phyloP scores from a whole-genome alignment of 805 yeast species.

The Sungouiozyma ichnusensis region DNA sequence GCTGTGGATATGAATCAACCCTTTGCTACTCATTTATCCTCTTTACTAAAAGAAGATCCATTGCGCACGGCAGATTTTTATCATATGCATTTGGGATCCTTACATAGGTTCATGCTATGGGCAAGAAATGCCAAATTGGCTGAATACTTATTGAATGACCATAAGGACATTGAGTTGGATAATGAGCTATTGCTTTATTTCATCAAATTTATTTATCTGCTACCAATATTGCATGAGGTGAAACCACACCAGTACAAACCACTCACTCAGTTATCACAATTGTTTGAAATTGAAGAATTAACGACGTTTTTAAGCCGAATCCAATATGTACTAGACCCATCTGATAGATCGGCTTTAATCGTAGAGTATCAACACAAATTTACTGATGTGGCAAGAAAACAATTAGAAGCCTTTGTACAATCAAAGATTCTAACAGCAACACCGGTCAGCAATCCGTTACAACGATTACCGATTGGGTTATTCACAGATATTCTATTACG shows the following conservation, averaged over 20 bases:
- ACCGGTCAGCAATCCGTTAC: neutral
- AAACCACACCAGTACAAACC: conserved; percentile 20
- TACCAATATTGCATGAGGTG: conserved; percentile 33
- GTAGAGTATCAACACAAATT: conserved; percentile 26
- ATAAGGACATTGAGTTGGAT: neutral
- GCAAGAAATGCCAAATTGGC: conserved; percentile 30
- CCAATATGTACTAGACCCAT: conserved; percentile 20
- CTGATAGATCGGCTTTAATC: conserved; percentile 26
- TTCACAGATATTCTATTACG: conserved; percentile 42
- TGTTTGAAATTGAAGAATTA: conserved; percentile 31
- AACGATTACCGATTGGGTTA: conserved; percentile 4
- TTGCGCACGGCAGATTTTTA: conserved; percentile 20
- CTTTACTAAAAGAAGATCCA: conserved; percentile 20
- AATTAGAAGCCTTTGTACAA: conserved; percentile 19
- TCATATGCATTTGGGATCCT: neutral
- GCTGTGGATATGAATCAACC: conserved; percentile 60
- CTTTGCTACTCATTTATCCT: conserved; percentile 58
- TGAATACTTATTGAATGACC: conserved; percentile 10
- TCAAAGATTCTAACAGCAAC: conserved; percentile 5
- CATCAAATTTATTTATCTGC: conserved; percentile 29
- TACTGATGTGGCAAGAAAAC: conserved; percentile 21
- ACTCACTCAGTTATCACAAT: conserved; percentile 27
- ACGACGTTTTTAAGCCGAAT: conserved; percentile 27
- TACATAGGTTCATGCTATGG: conserved; percentile 35
- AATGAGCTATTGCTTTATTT: neutral